Evolutionary conservation across 306 rosid species (phyloP).

Genomic region (Prunus dulcis): DNA sequence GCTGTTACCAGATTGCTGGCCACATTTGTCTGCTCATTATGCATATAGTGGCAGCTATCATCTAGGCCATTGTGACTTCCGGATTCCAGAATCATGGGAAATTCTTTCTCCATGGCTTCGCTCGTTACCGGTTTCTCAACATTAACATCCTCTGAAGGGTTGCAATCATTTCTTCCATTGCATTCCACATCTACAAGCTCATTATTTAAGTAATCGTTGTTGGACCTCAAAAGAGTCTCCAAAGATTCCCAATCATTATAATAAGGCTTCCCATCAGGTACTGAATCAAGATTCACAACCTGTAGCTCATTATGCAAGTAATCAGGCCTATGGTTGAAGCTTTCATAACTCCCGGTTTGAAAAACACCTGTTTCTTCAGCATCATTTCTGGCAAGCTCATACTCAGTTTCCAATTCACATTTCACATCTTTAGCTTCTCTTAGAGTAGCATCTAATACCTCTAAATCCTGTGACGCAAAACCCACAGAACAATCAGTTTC

Average conservation of each 20-base stretch:
- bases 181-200: conserved; percentile 13
- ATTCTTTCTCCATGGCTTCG: neutral
- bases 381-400: neutral
- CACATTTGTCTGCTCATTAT: neutral
- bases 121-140: neutral
- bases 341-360: neutral
- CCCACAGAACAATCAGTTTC: neutral
- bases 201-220: neutral
- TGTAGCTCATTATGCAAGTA: neutral
- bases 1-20: neutral
- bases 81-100: conserved; percentile 1
- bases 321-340: neutral
- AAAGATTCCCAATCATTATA: neutral
- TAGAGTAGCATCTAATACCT: neutral
- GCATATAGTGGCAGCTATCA: neutral
- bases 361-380: neutral
- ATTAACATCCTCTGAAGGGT: conserved; percentile 18
- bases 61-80: neutral
- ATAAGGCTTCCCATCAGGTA: neutral
- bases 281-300: neutral
- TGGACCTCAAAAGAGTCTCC: neutral
- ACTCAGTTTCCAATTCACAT: neutral
- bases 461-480: neutral
- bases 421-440: conserved; percentile 7
- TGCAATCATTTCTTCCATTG: conserved; percentile 6